Percentiles rank a stretch among this genome's conserved stretches.
Evolutionary conservation across 1,284 basidiomycete genomes (phyloP).

Genomic region (Tilletiopsis washingtonensis): DNA sequence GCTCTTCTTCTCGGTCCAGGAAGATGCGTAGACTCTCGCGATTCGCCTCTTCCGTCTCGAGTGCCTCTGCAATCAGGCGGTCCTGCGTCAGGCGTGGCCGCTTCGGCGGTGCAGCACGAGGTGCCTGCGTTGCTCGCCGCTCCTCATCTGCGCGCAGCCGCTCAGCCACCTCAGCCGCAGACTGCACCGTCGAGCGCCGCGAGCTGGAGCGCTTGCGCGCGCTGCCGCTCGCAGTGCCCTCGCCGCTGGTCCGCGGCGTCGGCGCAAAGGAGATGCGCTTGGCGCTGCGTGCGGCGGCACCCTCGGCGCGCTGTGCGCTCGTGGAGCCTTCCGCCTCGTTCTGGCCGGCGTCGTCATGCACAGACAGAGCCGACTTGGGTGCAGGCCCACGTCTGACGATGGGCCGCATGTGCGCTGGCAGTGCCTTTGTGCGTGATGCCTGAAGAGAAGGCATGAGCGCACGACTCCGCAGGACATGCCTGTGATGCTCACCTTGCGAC

Average conservation of each 20-base stretch:
- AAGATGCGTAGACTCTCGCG: conserved; percentile 69
- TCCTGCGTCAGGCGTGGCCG: conserved; percentile 58
- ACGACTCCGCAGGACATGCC: background rate
- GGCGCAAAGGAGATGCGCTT: conserved; percentile 5
- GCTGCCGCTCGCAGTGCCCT: background rate
- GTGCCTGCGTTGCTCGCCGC: background rate
- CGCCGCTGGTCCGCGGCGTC: background rate
- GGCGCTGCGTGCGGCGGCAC: background rate
- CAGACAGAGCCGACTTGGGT: background rate
- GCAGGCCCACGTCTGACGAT: background rate
- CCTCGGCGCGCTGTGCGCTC: background rate
- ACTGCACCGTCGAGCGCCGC: conserved; percentile 29
- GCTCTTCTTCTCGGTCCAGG: conserved; percentile 69
- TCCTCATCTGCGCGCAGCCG: background rate
- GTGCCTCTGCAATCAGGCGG: conserved; percentile 68
- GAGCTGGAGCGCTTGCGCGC: conserved; percentile 3
- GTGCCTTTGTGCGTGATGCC: conserved; percentile 1
- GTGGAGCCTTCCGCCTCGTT: background rate
- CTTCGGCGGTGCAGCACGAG: background rate
- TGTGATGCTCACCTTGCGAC: conserved; percentile 12
- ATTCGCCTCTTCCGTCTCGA: conserved; percentile 77
- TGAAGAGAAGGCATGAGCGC: background rate
- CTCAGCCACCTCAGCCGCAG: background rate
- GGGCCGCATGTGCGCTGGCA: background rate
- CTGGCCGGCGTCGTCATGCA: background rate